These are phyloP conservation scores for Rhodamnia rubescens DNA, from an alignment of 345 rosid species.

Conservation along the genomic window DNA sequence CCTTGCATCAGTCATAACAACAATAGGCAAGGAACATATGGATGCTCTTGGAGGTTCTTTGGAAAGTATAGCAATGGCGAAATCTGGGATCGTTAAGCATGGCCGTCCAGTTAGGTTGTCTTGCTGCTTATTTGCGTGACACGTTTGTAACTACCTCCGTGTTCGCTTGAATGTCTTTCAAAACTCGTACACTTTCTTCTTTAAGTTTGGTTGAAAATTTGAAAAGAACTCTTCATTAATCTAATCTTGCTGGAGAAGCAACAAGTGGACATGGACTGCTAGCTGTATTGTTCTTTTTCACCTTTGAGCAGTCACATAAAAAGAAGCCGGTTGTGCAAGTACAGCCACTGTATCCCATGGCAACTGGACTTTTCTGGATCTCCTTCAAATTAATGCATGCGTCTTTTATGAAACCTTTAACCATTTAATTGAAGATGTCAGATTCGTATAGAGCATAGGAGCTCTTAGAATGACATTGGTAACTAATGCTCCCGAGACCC, in stretches of 20 bases:
- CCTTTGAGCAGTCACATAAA: background rate
- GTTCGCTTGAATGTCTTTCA: background rate
- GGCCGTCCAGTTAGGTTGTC: constrained; percentile 79
- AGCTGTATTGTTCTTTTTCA: background rate
- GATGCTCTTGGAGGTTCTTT: constrained; percentile 85
- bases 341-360: background rate
- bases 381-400: background rate
- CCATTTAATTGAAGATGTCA: background rate
- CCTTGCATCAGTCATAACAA: constrained; percentile 65
- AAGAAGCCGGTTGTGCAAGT: background rate
- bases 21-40: constrained; percentile 73
- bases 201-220: background rate
- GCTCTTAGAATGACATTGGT: background rate
- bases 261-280: background rate
- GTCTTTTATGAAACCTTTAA: background rate
- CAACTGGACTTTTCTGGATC: background rate
- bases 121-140: background rate
- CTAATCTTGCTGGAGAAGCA: background rate
- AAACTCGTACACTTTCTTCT: background rate
- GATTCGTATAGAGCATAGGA: background rate
- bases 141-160: background rate
- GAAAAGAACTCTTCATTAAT: background rate
- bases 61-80: constrained; percentile 77
- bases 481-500: background rate
- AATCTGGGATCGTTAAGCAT: constrained; percentile 73